These are phyloP conservation scores for Pistacia atlantica DNA, from an alignment of 345 rosid genomes.

Conservation along the genomic window DNA sequence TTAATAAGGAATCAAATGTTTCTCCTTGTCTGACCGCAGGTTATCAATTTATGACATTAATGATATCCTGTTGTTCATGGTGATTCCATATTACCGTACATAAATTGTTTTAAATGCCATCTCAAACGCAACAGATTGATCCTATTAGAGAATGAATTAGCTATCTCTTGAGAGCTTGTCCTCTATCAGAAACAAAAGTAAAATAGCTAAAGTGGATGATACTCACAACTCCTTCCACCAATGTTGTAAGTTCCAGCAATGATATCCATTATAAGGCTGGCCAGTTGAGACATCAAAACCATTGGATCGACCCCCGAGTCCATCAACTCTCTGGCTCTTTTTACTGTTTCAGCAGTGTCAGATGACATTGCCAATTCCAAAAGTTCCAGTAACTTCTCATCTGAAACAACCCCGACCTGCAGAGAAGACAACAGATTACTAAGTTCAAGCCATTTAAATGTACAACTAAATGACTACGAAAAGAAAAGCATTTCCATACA, in stretches of 20 bases:
- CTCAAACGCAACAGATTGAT: background rate
- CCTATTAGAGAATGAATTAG: conserved; percentile 1
- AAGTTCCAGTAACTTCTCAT: conserved; percentile 88
- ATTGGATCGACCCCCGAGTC: conserved; percentile 95
- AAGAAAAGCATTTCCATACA: background rate
- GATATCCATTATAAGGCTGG: conserved; percentile 95
- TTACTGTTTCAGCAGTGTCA: conserved; percentile 90
- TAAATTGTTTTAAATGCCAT: background rate
- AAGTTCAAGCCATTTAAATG: conserved; percentile 4
- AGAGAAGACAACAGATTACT: conserved; percentile 17
- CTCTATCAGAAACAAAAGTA: background rate
- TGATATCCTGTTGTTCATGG: background rate
- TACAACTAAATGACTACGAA: background rate
- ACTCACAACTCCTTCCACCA: conserved; percentile 79
- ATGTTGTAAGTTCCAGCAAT: conserved; percentile 87
- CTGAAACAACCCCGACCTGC: conserved; percentile 95
- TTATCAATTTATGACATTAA: background rate
- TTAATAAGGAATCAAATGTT: background rate
- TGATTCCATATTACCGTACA: background rate
- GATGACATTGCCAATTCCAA: conserved; percentile 95
- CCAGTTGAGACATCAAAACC: conserved; percentile 95
- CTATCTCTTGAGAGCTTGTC: background rate
- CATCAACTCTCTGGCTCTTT: conserved; percentile 90
- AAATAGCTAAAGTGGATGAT: conserved; percentile 9
- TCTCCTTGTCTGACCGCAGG: background rate